Conservation (phyloP, 2,329 filamentous ascomycete species). For the Cladosporium sphaerospermum region DNA sequence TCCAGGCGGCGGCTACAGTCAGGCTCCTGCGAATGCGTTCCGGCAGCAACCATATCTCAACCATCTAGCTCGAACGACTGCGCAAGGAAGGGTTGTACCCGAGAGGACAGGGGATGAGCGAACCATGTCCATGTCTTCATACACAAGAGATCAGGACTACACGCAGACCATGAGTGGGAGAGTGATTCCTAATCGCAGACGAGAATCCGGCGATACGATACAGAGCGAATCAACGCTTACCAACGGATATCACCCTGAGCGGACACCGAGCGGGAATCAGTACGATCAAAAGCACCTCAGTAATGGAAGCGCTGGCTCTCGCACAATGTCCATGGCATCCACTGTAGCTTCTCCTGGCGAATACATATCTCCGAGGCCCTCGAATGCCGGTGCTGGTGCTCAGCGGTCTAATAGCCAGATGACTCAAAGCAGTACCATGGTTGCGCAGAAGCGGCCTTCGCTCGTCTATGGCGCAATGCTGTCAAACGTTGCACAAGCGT, state of each 20-base stretch:
- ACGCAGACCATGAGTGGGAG: constrained; percentile 87
- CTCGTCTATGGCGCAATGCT: constrained; percentile 90
- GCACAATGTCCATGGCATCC: constrained; percentile 91
- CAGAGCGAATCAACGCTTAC: constrained; percentile 21
- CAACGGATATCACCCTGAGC: constrained; percentile 26
- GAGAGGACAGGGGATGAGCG: constrained; percentile 79
- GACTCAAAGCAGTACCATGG: constrained; percentile 37
- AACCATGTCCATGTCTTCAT: constrained; percentile 91
- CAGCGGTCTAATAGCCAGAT: constrained; percentile 35
- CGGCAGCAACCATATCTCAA: constrained; percentile 65
- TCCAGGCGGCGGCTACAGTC: constrained; percentile 51
- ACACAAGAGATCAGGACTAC: constrained; percentile 69
- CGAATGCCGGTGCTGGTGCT: constrained; percentile 18
- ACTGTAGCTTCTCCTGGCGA: constrained; percentile 54
- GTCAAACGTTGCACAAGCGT: constrained; percentile 88
- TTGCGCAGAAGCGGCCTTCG: constrained; percentile 63
- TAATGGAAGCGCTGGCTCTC: constrained; percentile 41
- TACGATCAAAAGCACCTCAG: constrained; percentile 22
- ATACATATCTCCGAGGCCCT: constrained; percentile 23
- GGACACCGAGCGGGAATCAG: constrained; percentile 19
- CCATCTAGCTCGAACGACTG: constrained; percentile 70
- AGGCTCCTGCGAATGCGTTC: constrained; percentile 65
- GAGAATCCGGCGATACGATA: constrained; percentile 44
- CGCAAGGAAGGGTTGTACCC: constrained; percentile 84
- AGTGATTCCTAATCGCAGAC: constrained; percentile 72